Percentiles rank a stretch among this genome's conserved stretches.
Conservation (phyloP, 805 yeast genomes). For the Henningerozyma blattae region DNA sequence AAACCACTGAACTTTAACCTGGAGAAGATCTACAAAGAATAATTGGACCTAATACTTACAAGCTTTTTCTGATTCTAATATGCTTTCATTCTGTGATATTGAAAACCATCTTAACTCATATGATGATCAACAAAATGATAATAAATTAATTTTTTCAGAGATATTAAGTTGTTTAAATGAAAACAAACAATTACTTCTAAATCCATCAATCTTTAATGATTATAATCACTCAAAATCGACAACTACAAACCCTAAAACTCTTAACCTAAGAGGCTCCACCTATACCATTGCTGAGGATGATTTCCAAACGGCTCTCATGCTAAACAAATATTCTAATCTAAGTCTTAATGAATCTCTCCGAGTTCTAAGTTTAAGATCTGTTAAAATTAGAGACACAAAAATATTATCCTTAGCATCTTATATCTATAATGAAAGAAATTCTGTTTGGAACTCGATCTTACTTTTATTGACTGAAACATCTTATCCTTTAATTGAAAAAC, state of each 20-base stretch:
- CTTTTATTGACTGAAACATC: conserved; percentile 16
- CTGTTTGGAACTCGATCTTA: conserved; percentile 31
- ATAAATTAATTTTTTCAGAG: not conserved
- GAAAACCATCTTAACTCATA: not conserved
- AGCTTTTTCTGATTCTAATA: too few relatives aligned
- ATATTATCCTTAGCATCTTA: conserved; percentile 3
- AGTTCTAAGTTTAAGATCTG: conserved; percentile 26
- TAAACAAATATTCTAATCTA: conserved; percentile 29
- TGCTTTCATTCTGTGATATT: not conserved
- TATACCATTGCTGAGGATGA: conserved; percentile 27
- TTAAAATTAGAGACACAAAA: conserved; percentile 21
- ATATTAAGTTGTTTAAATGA: not conserved
- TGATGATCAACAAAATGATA: not conserved
- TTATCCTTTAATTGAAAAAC: conserved; percentile 13
- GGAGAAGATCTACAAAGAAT: too few relatives aligned
- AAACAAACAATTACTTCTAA: not conserved
- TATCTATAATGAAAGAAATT: conserved; percentile 41
- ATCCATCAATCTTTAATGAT: not conserved
- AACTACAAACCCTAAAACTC: conserved; percentile 1
- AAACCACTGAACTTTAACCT: too few relatives aligned
- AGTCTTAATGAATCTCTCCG: conserved; percentile 38
- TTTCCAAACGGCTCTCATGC: conserved; percentile 28
- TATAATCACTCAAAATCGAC: not conserved
- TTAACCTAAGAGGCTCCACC: conserved; percentile 30
- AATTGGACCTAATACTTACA: too few relatives aligned